Evolutionary conservation across 2,329 filamentous ascomycete genomes (phyloP), one percentile per base, ranked within the genome.

Genomic region (Penicillium sp.): DNA sequence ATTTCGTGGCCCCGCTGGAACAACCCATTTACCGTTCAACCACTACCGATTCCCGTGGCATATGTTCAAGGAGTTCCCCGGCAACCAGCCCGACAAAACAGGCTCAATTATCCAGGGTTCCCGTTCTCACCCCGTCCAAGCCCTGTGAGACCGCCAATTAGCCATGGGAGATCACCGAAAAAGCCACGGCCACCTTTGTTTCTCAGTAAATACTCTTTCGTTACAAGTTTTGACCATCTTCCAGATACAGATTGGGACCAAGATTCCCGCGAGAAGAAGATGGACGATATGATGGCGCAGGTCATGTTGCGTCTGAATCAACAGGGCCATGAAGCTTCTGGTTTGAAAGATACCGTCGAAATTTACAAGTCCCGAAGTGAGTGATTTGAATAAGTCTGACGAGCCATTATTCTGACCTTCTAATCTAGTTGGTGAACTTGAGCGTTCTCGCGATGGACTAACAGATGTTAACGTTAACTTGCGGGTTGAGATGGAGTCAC

Each of bases 191-290:
- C 65, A 63, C 73, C 72, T 14, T 67, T 72, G 1, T 93, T 83
- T 79, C 80, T 93, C 68, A 88, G 83, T 64, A 89, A 87, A 78
- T 78, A 88, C 81, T 91, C 92, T 87, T 88, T 91, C 82, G 77
- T 75, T 76, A 79, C 83, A 91, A 89, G 84, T 68, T 72, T 72
- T 73, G 65, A 73, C 68, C 62, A 53, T 59, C 57, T 48, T 65
- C 53, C 66, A 74, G 72, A 68, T 55, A 60, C 63, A 53, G 70
- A 70, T 31, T 93, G 89, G 83, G 92, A 97, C 72, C 86, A 92
- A 64, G 88, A 92, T 66, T 85, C 85, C 60, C 86, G 88, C 62
- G 83, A 97, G 64, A 87, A 88, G 61, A 84, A 87, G 58, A 88
- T 97, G 77, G 91, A 96, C 67, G 80, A 81, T 19, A 83, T 93